Base-by-base conservation (phyloP, 2,329 filamentous ascomycete species). In the Aspergillus sp. region DNA sequence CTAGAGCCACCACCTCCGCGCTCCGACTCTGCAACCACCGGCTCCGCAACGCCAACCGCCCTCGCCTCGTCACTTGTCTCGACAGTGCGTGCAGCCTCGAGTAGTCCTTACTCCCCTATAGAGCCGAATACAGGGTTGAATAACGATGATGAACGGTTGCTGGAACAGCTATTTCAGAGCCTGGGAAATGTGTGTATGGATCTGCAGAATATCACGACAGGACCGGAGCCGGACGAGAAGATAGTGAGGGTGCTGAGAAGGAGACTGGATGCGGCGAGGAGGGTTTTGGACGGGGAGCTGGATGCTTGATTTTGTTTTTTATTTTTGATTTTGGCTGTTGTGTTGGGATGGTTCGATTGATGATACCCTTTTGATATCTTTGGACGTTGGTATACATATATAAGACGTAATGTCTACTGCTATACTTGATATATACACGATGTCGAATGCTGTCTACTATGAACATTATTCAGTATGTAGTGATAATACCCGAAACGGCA, bases 191-290 rank as follows among this genome's bases (percentile, higher is more conserved):
- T 81, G 4, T 79, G 77, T 47, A 64, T 67, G 33, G 70, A 73
- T 48, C 61, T 82, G 50, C 78, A 80, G 59, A 59, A 61, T 22
- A 68, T 64, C 30, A 69, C 67, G 4, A 61, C 25, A 57, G 85
- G 52, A 73, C 78, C 49, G 74, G 85, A 67, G 67, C 74, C 45
- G 72, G 79, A 54, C 69, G 70, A 54, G 69, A 77, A 49, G 75
- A 76, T 57, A 69, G 80, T 51, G 80, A 87, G 56, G 47, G 74
- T 84, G 50, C 82, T 86, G 65, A 76, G 88, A 50, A 74, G 85
- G 53, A 77, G 86, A 55, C 76, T 95, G 44, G 88, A 94, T 55
- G 80, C 82, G 45, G 90, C 89, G 4, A 81, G 83, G 50, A 77
- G 80, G 45, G 78, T 88, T 3, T 73, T 95, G 25, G 87, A 91